phyloP scores from a whole-genome alignment of 2,329 filamentous ascomycete species.

The Neopestalotiopsis clavispora region DNA sequence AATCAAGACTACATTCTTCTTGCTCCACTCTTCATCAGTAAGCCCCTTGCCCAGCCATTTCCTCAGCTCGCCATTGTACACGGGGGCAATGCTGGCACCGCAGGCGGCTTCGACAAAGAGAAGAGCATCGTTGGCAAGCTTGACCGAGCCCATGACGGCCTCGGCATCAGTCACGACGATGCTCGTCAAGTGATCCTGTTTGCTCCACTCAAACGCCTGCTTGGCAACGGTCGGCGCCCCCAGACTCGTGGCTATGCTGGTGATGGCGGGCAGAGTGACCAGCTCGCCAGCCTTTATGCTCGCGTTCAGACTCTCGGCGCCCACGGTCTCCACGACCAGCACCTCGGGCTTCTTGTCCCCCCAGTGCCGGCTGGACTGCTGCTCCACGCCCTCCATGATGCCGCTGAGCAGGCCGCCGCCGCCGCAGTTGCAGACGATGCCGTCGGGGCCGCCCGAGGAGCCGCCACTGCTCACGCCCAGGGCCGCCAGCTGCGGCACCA shows the following conservation, averaged over 20 bases:
- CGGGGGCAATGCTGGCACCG: constrained; percentile 76
- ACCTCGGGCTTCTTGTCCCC: constrained; percentile 53
- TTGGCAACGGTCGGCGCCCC: constrained; percentile 75
- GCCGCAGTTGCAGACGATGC: constrained; percentile 77
- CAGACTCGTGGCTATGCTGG: constrained; percentile 75
- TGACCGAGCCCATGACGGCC: constrained; percentile 77
- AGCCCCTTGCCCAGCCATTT: constrained; percentile 59
- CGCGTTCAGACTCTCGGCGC: constrained; percentile 72
- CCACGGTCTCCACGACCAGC: constrained; percentile 76
- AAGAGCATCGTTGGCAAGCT: constrained; percentile 81
- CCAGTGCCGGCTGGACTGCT: constrained; percentile 33
- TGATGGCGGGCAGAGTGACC: constrained; percentile 72
- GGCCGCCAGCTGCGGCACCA: constrained; percentile 43
- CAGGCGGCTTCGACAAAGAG: constrained; percentile 85
- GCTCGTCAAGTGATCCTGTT: constrained; percentile 51
- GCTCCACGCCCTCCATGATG: constrained; percentile 70
- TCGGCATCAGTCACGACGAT: constrained; percentile 75
- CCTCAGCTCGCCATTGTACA: constrained; percentile 68
- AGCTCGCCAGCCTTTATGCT: constrained; percentile 61
- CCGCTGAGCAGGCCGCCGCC: constrained; percentile 83
- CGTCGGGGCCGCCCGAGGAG: constrained; percentile 48
- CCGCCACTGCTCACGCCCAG: constrained; percentile 30
- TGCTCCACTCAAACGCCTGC: constrained; percentile 67
- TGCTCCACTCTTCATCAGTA: constrained; percentile 61
- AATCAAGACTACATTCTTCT: constrained; percentile 79